phyloP scores from a whole-genome alignment of 75 land plant genomes.

The Sequoiadendron giganteum region DNA sequence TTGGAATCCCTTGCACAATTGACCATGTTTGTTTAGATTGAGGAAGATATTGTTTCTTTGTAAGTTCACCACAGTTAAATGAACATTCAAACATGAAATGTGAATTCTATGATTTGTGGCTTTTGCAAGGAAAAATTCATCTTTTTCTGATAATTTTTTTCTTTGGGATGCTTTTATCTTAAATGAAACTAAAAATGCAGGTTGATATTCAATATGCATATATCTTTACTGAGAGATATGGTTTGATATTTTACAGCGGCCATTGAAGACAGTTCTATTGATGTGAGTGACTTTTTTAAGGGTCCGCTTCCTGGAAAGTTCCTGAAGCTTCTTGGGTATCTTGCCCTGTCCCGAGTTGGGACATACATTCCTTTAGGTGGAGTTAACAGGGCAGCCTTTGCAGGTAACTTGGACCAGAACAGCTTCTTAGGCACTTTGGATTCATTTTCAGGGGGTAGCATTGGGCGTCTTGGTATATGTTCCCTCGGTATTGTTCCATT shows the following conservation, averaged over 20 bases:
- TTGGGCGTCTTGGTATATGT: constrained; percentile 94
- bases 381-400: constrained; percentile 91
- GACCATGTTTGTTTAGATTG: neutral
- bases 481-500: constrained; percentile 99
- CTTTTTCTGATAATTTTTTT: neutral
- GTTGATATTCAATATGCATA: neutral
- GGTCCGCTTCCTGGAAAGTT: constrained; percentile 97
- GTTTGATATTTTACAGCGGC: constrained; percentile 63
- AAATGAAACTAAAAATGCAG: neutral
- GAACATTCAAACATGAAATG: neutral
- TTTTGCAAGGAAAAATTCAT: neutral
- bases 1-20: neutral
- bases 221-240: neutral
- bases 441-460: constrained; percentile 98
- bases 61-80: neutral
- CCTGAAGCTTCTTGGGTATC: constrained; percentile 78
- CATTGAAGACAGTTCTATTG: constrained; percentile 96
- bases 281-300: constrained; percentile 95
- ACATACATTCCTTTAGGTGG: constrained; percentile 96
- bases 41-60: neutral
- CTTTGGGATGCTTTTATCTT: neutral
- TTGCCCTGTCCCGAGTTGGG: constrained; percentile 89
- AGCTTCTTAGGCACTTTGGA: constrained; percentile 94
- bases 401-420: constrained; percentile 88
- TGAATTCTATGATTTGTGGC: neutral